Percentiles rank a stretch among this genome's conserved stretches.
Conservation (phyloP, 2,329 filamentous ascomycete genomes). For the Colletotrichum eleusines region DNA sequence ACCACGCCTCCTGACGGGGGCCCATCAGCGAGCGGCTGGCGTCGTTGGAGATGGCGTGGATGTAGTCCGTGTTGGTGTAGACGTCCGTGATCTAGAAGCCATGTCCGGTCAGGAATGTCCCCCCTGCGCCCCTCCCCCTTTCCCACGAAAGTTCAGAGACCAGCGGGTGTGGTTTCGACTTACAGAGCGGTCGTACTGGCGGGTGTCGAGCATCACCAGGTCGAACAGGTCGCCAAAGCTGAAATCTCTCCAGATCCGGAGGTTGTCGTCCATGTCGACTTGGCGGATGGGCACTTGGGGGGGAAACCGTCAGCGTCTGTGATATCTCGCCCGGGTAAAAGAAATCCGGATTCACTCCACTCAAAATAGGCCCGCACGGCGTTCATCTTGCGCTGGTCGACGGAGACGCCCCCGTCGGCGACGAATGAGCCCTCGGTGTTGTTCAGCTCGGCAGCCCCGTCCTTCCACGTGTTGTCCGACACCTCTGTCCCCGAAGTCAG, state of each 20-base stretch:
- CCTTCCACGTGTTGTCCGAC: conserved; percentile 74
- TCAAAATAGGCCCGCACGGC: conserved; percentile 79
- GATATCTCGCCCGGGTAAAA: background rate
- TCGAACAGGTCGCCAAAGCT: conserved; percentile 75
- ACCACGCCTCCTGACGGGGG: conserved; percentile 79
- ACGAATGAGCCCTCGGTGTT: conserved; percentile 77
- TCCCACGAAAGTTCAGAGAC: no score
- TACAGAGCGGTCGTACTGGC: conserved; percentile 71
- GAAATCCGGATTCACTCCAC: conserved; percentile 55
- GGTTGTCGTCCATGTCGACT: conserved; percentile 75
- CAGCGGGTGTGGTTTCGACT: background rate
- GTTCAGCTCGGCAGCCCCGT: conserved; percentile 70
- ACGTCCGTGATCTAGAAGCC: conserved; percentile 49
- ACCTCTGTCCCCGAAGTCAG: conserved; percentile 56
- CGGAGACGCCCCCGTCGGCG: conserved; percentile 68
- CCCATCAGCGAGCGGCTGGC: conserved; percentile 79
- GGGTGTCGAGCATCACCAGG: conserved; percentile 76
- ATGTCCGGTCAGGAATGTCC: background rate
- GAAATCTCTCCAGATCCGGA: conserved; percentile 77
- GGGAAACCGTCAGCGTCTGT: background rate
- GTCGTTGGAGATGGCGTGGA: conserved; percentile 73
- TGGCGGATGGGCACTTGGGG: conserved; percentile 54
- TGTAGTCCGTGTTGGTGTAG: conserved; percentile 71
- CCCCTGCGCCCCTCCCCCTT: no score
- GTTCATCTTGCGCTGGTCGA: conserved; percentile 81